Percentiles rank a stretch among this genome's conserved stretches.
phyloP scores from a whole-genome alignment of 176 grass and related monocot genomes.

The Guadua angustifolia region DNA sequence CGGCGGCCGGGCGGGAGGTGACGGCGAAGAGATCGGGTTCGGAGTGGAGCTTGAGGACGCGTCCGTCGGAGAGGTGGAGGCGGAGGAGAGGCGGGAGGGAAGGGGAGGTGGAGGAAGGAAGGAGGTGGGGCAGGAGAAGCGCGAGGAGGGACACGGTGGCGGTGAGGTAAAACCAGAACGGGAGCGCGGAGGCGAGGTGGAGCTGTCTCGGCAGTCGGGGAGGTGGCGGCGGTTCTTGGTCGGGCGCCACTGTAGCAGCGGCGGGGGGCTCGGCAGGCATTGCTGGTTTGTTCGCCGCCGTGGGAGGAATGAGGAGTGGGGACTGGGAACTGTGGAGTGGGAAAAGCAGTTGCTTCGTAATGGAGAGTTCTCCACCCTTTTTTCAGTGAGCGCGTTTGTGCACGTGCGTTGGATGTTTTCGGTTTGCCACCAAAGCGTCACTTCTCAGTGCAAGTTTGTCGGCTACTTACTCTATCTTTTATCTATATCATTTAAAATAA shows the following conservation, averaged over 20 bases:
- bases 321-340: neutral
- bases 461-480: too few species aligned
- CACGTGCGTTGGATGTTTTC: neutral
- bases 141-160: constrained; percentile 61
- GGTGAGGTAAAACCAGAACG: constrained; percentile 88
- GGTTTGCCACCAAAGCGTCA: too few species aligned
- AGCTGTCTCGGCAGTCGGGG: neutral
- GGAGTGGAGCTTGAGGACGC: constrained; percentile 57
- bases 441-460: too few species aligned
- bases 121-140: constrained; percentile 54
- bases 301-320: neutral
- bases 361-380: neutral
- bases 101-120: constrained; percentile 28
- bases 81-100: constrained; percentile 43
- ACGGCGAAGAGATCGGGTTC: constrained; percentile 51
- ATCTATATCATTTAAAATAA: too few species aligned
- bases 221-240: neutral
- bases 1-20: constrained; percentile 42
- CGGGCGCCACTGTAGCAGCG: neutral
- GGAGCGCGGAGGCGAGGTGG: constrained; percentile 41
- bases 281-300: constrained; percentile 14
- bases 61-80: constrained; percentile 53
- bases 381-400: neutral
- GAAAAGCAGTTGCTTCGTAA: constrained; percentile 39
- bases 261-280: constrained; percentile 29